Percentiles rank a stretch among this genome's conserved stretches.
Conservation (phyloP, 2,329 filamentous ascomycete genomes). For the Trichoderma sp. region DNA sequence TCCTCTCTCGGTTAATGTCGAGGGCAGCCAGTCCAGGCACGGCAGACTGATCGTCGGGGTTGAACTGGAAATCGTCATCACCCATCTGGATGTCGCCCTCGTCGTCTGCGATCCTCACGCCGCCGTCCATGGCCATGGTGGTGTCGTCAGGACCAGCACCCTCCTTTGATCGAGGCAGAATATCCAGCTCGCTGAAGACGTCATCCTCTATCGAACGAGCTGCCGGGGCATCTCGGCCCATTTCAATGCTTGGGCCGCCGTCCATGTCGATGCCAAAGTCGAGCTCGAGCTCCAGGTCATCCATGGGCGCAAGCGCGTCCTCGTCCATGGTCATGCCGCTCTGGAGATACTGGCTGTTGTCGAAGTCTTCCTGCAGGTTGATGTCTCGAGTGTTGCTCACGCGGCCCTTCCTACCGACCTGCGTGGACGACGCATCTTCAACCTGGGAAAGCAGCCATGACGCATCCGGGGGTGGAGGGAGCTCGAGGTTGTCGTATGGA, state of each 20-base stretch:
- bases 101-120: constrained; percentile 62
- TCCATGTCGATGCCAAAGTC: constrained; percentile 76
- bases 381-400: constrained; percentile 65
- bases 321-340: constrained; percentile 63
- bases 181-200: constrained; percentile 66
- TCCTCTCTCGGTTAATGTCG: constrained; percentile 58
- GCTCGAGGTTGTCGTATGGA: constrained; percentile 77
- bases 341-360: constrained; percentile 79
- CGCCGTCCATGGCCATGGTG: constrained; percentile 57
- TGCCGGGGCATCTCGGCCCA: constrained; percentile 81
- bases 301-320: constrained; percentile 59
- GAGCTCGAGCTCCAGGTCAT: constrained; percentile 71
- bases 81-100: constrained; percentile 66
- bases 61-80: constrained; percentile 65
- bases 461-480: constrained; percentile 84
- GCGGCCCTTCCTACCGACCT: constrained; percentile 59
- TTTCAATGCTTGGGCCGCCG: constrained; percentile 66
- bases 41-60: constrained; percentile 62
- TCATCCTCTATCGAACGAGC: constrained; percentile 69
- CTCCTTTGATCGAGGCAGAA: constrained; percentile 59
- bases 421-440: constrained; percentile 59
- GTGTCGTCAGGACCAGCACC: constrained; percentile 59
- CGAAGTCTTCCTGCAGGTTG: constrained; percentile 68
- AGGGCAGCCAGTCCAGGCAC: constrained; percentile 53
- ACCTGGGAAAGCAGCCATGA: constrained; percentile 79